phyloP scores from a whole-genome alignment of 257 asterid genomes.

The Solanum etuberosum region DNA sequence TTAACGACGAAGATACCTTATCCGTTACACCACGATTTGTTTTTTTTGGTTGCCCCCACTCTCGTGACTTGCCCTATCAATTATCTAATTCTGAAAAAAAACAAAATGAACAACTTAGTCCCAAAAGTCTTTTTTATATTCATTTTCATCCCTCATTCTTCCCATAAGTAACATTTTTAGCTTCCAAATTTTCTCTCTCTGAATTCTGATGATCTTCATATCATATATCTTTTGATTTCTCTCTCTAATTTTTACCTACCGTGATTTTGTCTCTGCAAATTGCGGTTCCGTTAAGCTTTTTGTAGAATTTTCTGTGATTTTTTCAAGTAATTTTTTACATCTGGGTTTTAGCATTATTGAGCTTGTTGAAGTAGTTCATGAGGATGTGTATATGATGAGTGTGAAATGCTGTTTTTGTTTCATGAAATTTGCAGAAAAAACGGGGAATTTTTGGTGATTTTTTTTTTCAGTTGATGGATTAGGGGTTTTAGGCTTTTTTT shows the following conservation, averaged over 20 bases:
- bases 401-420: not conserved
- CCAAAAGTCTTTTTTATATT: not conserved
- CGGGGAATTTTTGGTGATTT: not conserved
- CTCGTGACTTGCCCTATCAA: not conserved
- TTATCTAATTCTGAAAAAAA: not conserved
- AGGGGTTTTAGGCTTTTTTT: not conserved
- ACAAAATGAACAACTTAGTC: not conserved
- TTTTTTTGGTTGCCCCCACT: not conserved
- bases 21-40: not conserved
- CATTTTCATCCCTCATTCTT: not conserved
- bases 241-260: not conserved
- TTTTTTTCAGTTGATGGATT: not conserved
- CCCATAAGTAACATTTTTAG: not conserved
- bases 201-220: not conserved
- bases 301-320: not conserved
- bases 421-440: not conserved
- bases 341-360: not conserved
- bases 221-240: not conserved
- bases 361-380: not conserved
- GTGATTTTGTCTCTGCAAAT: not conserved
- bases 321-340: not conserved
- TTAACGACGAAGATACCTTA: not conserved
- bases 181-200: not conserved
- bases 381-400: not conserved
- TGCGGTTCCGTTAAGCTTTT: not conserved